Evolutionary conservation across 2,329 filamentous ascomycete genomes (phyloP).

Genomic region (Pseudocercospora macadamiae): DNA sequence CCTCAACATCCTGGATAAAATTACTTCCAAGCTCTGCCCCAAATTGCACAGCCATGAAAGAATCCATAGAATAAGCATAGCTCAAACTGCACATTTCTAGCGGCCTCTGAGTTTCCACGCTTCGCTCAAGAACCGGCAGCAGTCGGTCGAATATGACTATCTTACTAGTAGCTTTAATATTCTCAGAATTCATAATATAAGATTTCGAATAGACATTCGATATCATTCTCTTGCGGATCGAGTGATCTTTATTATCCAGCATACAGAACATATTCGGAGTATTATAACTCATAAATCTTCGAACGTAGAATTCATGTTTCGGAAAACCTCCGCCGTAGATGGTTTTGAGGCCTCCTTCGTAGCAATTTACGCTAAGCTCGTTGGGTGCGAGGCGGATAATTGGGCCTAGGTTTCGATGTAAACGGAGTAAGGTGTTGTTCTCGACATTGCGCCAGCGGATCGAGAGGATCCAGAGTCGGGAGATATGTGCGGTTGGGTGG

Average conservation of each 20-base stretch:
- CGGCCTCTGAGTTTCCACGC: conserved; percentile 27
- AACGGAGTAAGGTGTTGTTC: not conserved
- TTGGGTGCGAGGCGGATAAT: conserved; percentile 64
- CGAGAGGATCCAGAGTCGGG: conserved; percentile 3
- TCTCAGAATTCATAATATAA: conserved; percentile 58
- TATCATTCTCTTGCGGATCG: conserved; percentile 70
- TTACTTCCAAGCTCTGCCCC: not conserved
- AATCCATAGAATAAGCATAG: conserved; percentile 72
- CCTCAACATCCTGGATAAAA: not conserved
- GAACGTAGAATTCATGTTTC: conserved; percentile 71
- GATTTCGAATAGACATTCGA: conserved; percentile 80
- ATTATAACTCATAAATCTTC: conserved; percentile 67
- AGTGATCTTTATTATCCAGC: conserved; percentile 62
- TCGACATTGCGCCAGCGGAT: conserved; percentile 5
- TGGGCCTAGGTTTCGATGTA: conserved; percentile 58
- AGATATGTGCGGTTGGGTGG: not conserved
- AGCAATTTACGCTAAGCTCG: conserved; percentile 69
- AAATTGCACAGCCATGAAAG: conserved; percentile 55
- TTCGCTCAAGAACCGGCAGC: conserved; percentile 55
- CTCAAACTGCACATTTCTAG: conserved; percentile 54
- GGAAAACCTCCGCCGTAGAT: conserved; percentile 72
- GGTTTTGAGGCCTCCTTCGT: conserved; percentile 61
- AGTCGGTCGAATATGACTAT: conserved; percentile 60
- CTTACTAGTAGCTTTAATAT: conserved; percentile 60
- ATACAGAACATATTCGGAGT: conserved; percentile 70